These are phyloP conservation scores for Pseudogymnoascus sp. DNA, from an alignment of 2,329 filamentous ascomycete genomes.

Conservation along the genomic window DNA sequence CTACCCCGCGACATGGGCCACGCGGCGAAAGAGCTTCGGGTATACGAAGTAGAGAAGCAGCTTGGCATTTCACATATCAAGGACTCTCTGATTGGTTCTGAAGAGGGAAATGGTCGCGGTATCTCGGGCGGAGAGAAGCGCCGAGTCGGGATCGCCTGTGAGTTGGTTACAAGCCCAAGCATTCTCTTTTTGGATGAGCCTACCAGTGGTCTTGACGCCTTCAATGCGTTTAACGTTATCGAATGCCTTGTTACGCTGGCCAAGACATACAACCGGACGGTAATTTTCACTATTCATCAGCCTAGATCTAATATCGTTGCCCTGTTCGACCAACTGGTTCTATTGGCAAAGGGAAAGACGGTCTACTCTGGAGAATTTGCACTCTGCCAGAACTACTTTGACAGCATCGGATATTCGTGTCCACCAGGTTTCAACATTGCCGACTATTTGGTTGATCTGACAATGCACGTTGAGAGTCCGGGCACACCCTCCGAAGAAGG, in stretches of 20 bases:
- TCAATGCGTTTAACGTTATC: slow-evolving; percentile 96
- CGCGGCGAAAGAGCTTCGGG: slow-evolving; percentile 81
- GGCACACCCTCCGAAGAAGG: slow-evolving; percentile 49
- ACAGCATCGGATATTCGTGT: slow-evolving; percentile 84
- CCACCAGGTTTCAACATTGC: slow-evolving; percentile 98
- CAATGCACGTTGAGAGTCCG: slow-evolving; percentile 79
- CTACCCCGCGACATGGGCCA: slow-evolving; percentile 89
- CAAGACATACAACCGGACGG: slow-evolving; percentile 93
- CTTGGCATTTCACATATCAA: slow-evolving; percentile 91
- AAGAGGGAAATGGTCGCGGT: slow-evolving; percentile 87
- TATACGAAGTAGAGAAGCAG: slow-evolving; percentile 90
- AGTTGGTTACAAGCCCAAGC: slow-evolving; percentile 93
- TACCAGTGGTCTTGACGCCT: slow-evolving; percentile 91
- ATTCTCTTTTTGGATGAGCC: slow-evolving; percentile 97
- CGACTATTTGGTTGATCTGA: slow-evolving; percentile 93
- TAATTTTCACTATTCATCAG: slow-evolving; percentile 98
- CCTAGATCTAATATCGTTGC: slow-evolving; percentile 97
- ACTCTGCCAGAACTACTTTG: slow-evolving; percentile 87
- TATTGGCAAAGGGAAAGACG: slow-evolving; percentile 80
- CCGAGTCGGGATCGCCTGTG: slow-evolving; percentile 92
- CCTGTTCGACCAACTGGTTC: slow-evolving; percentile 87
- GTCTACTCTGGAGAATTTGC: slow-evolving; percentile 91
- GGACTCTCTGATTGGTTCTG: slow-evolving; percentile 90
- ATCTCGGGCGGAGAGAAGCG: slow-evolving; percentile 97
- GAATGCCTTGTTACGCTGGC: slow-evolving; percentile 92